phyloP scores from a whole-genome alignment of 345 rosid species.

The Pseudoturritis turrita region DNA sequence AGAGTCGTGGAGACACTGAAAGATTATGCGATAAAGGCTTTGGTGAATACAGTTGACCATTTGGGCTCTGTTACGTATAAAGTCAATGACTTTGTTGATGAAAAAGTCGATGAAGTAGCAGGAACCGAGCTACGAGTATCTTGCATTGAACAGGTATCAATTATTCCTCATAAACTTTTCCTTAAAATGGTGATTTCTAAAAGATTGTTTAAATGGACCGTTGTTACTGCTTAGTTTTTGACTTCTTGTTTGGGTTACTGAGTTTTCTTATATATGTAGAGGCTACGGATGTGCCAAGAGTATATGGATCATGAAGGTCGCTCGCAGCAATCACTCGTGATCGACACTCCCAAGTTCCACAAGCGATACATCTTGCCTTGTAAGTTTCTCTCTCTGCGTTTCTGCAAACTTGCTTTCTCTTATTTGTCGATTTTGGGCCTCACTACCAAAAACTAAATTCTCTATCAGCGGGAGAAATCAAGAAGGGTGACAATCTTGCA shows the following conservation, averaged over 20 bases:
- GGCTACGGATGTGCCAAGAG: constrained; percentile 79
- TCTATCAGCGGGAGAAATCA: constrained; percentile 74
- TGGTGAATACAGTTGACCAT: constrained; percentile 95
- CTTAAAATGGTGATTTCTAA: not conserved
- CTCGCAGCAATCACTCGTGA: constrained; percentile 73
- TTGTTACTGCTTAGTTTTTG: not conserved
- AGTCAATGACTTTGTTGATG: constrained; percentile 80
- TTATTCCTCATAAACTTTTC: not conserved
- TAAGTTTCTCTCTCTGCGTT: not conserved
- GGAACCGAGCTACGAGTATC: constrained; percentile 73
- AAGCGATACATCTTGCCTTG: constrained; percentile 90
- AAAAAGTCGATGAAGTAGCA: constrained; percentile 78
- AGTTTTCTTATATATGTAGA: constrained; percentile 30
- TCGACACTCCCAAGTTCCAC: constrained; percentile 80
- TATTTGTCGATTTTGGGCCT: not conserved
- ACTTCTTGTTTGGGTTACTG: not conserved
- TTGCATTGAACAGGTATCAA: constrained; percentile 77
- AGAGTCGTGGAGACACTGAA: constrained; percentile 89
- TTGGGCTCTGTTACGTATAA: constrained; percentile 87
- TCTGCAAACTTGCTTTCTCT: not conserved
- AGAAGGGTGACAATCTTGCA: constrained; percentile 47
- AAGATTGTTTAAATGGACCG: not conserved
- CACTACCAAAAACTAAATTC: not conserved
- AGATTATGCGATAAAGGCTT: constrained; percentile 87
- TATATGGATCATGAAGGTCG: constrained; percentile 83